Conservation (phyloP, 2,329 filamentous ascomycete species). For the Exophiala sideris region DNA sequence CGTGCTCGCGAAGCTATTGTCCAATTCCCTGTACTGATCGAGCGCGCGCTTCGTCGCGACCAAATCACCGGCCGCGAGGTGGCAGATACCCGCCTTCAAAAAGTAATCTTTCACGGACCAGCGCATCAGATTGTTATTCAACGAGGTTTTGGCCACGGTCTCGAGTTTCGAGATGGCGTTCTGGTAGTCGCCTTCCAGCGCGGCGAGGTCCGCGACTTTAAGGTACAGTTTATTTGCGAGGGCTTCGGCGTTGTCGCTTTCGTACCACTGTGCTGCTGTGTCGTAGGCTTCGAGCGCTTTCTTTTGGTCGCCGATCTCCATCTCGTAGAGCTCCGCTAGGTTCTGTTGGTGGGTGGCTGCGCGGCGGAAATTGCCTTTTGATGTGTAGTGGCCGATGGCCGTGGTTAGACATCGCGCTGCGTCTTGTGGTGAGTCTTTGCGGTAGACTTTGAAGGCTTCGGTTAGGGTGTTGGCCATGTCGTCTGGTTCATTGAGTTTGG, state of each 20-base stretch:
- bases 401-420: conserved; percentile 75
- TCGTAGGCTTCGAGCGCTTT: conserved; percentile 80
- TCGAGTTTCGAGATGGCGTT: conserved; percentile 80
- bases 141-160: conserved; percentile 70
- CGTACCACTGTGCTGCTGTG: conserved; percentile 82
- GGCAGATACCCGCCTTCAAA: conserved; percentile 88
- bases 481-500: conserved; percentile 83
- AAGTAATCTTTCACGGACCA: conserved; percentile 96
- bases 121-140: conserved; percentile 88
- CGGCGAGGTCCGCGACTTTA: conserved; percentile 85
- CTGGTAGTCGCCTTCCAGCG: conserved; percentile 77
- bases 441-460: conserved; percentile 94
- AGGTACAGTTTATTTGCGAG: conserved; percentile 91
- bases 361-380: conserved; percentile 84
- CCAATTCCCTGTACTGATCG: conserved; percentile 75
- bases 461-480: conserved; percentile 84
- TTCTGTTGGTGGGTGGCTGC: conserved; percentile 90
- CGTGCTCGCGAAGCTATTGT: conserved; percentile 71
- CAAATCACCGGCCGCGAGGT: conserved; percentile 71
- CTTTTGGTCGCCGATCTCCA: conserved; percentile 73
- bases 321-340: conserved; percentile 80
- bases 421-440: conserved; percentile 77
- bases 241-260: conserved; percentile 79
- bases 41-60: conserved; percentile 76
- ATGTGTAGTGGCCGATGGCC: conserved; percentile 80